These are phyloP conservation scores for Colletotrichum sojae DNA, from an alignment of 2,329 filamentous ascomycete species.

Conservation along the genomic window DNA sequence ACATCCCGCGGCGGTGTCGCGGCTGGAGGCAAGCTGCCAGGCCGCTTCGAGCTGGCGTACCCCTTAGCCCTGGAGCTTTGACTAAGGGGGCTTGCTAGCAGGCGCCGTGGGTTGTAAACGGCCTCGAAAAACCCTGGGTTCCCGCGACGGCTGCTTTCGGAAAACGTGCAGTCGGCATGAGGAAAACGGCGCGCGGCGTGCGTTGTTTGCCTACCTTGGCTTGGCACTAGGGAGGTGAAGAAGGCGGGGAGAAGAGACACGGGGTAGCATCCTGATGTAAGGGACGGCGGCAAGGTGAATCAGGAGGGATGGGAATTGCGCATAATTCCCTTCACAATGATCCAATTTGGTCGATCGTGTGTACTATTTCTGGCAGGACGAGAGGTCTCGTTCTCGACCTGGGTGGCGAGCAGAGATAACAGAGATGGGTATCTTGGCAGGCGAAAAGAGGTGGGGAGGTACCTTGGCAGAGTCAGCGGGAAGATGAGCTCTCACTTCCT, in stretches of 20 bases:
- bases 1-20: not conserved
- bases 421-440: not conserved
- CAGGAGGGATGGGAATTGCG: conserved; percentile 31
- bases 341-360: conserved; percentile 29
- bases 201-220: conserved; percentile 2
- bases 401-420: not conserved
- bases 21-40: not conserved
- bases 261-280: conserved; percentile 19
- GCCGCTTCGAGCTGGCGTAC: not conserved
- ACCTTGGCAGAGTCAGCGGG: conserved; percentile 15
- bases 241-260: not conserved
- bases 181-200: conserved; percentile 23
- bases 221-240: conserved; percentile 2
- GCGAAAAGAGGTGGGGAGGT: not conserved
- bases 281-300: conserved; percentile 19
- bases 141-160: conserved; percentile 3
- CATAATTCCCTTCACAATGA: conserved; percentile 22
- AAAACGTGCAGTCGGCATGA: conserved; percentile 11
- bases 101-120: not conserved
- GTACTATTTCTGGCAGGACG: conserved; percentile 3
- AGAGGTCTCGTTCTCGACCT: not conserved
- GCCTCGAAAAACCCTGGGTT: not conserved
- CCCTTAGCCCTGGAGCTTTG: not conserved
- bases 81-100: not conserved
- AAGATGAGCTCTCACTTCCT: not conserved